Evolutionary conservation across 78 protist species (phyloP).

Genomic region (Dictyostelium discoideum): dicty_2.7 NC_007089.4:4162501-4163000

Average conservation of each 20-base stretch:
- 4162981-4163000: not conserved
- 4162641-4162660: not conserved
- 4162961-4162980: not conserved
- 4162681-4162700: not conserved
- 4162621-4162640: slow-evolving; percentile 15
- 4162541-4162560: not conserved
- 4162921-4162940: not conserved
- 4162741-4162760: not conserved
- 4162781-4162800: not conserved
- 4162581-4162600: not conserved
- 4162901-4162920: slow-evolving; percentile 25
- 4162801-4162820: not conserved
- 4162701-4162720: slow-evolving; percentile 4
- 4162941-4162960: not conserved
- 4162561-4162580: not conserved
- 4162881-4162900: slow-evolving; percentile 58
- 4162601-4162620: not conserved
- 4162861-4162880: slow-evolving; percentile 52
- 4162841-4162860: slow-evolving; percentile 15
- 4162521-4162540: not conserved
- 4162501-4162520: not conserved
- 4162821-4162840: not conserved
- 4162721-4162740: not conserved
- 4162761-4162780: not conserved
- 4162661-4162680: not conserved